These are phyloP conservation scores for Amylostereum chailletii DNA, from an alignment of 1,284 basidiomycete genomes.

Conservation along the genomic window DNA sequence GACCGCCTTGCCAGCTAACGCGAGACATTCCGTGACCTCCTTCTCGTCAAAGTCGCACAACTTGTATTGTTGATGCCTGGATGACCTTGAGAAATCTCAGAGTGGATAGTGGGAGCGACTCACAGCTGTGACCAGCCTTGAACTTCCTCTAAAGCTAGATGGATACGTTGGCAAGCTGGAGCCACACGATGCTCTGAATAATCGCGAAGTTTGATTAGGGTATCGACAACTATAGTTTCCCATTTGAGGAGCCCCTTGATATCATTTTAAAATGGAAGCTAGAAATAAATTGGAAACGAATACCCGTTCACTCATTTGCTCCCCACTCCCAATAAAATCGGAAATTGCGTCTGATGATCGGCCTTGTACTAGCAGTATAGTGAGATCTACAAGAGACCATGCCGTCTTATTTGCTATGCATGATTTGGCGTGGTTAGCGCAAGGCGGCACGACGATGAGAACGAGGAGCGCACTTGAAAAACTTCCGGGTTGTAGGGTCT, in stretches of 20 bases:
- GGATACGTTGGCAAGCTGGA: constrained; percentile 67
- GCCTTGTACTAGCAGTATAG: constrained; percentile 62
- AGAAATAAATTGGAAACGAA: constrained; percentile 11
- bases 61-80: constrained; percentile 17
- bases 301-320: constrained; percentile 76
- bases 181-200: constrained; percentile 58
- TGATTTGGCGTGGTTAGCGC: not conserved
- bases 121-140: constrained; percentile 70
- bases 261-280: constrained; percentile 3
- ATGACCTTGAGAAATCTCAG: constrained; percentile 4
- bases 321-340: constrained; percentile 69
- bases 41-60: constrained; percentile 43
- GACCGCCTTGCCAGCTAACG: constrained; percentile 45
- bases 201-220: constrained; percentile 64
- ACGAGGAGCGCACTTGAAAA: constrained; percentile 5
- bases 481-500: constrained; percentile 45
- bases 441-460: not conserved
- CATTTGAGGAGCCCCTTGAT: constrained; percentile 66
- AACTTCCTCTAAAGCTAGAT: constrained; percentile 66
- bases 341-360: constrained; percentile 54
- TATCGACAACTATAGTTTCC: constrained; percentile 65
- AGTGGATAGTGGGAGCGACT: constrained; percentile 19
- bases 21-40: constrained; percentile 44
- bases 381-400: constrained; percentile 61
- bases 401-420: constrained; percentile 41